Evolutionary conservation across 179 eudicot genomes (phyloP).

Genomic region (Monotropa hypopitys): DNA sequence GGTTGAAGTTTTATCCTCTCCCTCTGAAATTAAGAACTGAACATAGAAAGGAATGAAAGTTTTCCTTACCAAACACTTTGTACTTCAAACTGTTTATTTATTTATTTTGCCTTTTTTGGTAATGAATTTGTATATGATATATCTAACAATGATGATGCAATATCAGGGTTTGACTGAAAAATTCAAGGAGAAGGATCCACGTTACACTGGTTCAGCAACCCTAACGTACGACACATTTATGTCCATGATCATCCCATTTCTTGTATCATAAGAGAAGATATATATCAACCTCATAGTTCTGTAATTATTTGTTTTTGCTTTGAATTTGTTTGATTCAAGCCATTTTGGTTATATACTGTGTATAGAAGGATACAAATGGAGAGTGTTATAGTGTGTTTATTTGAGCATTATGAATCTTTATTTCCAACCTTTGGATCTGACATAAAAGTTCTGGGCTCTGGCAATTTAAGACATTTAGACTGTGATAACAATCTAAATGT

Average conservation of each 20-base stretch:
- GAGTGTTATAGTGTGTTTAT: not conserved
- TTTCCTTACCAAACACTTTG: not conserved
- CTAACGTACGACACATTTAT: conserved; percentile 52
- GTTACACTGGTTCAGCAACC: conserved; percentile 63
- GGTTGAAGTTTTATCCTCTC: not conserved
- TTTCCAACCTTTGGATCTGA: not conserved
- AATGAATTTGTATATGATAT: not conserved
- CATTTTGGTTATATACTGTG: not conserved
- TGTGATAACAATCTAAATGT: no score
- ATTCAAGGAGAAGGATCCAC: conserved; percentile 71
- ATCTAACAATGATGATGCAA: not conserved
- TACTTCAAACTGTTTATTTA: not conserved
- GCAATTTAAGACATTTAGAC: no score
- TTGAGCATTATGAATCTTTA: not conserved
- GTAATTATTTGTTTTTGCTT: not conserved
- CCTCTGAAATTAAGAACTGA: not conserved
- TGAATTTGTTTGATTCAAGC: not conserved
- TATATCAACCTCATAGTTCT: conserved; percentile 10
- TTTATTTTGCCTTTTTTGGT: not conserved
- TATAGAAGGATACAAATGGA: not conserved
- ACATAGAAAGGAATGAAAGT: not conserved
- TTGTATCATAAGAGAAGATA: conserved; percentile 19
- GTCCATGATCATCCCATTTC: conserved; percentile 69
- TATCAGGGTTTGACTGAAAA: conserved; percentile 76
- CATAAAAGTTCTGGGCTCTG: not conserved